A percentile compares a stretch with the other conserved stretches of the same genome.
Conservation (phyloP, 1,284 basidiomycete species). For the Rhodotorula sp. region DNA sequence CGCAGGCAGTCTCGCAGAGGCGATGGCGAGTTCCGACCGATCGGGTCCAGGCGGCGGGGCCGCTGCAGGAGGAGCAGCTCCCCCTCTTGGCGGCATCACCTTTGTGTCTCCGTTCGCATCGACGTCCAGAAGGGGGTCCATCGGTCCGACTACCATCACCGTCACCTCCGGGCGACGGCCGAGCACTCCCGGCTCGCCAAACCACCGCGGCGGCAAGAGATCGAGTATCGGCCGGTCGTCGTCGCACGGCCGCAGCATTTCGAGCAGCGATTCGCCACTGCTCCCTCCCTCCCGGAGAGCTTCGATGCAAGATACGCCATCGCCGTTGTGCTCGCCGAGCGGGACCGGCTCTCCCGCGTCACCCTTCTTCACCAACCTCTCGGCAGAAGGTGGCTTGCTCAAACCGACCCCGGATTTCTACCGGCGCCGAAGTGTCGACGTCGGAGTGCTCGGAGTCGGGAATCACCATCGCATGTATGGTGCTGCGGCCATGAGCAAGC, state of each 20-base stretch:
- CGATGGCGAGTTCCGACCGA: neutral
- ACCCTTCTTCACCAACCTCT: slow-evolving; percentile 28
- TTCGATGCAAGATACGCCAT: slow-evolving; percentile 14
- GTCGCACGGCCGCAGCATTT: slow-evolving; percentile 6
- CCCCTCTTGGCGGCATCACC: slow-evolving; percentile 17
- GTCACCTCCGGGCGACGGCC: slow-evolving; percentile 1
- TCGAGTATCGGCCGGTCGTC: slow-evolving; percentile 8
- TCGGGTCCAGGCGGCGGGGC: neutral
- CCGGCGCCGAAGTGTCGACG: slow-evolving; percentile 38
- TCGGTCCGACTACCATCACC: slow-evolving; percentile 8
- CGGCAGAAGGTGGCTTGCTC: slow-evolving; percentile 10
- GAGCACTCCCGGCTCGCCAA: slow-evolving; percentile 13
- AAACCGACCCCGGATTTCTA: slow-evolving; percentile 29
- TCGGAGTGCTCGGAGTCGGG: slow-evolving; percentile 39
- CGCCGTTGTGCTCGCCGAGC: slow-evolving; percentile 26
- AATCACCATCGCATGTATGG: slow-evolving; percentile 31
- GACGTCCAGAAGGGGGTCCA: slow-evolving; percentile 1
- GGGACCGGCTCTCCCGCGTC: slow-evolving; percentile 9
- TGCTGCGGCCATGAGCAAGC: slow-evolving; percentile 24
- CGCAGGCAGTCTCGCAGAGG: neutral
- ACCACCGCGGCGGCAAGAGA: neutral
- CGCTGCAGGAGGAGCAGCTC: neutral
- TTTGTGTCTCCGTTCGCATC: slow-evolving; percentile 38
- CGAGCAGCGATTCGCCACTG: slow-evolving; percentile 11
- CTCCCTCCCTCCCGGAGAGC: slow-evolving; percentile 20